Evolutionary conservation across 208 protist genomes (phyloP).

Genomic region (Trypanosoma avium): DNA sequence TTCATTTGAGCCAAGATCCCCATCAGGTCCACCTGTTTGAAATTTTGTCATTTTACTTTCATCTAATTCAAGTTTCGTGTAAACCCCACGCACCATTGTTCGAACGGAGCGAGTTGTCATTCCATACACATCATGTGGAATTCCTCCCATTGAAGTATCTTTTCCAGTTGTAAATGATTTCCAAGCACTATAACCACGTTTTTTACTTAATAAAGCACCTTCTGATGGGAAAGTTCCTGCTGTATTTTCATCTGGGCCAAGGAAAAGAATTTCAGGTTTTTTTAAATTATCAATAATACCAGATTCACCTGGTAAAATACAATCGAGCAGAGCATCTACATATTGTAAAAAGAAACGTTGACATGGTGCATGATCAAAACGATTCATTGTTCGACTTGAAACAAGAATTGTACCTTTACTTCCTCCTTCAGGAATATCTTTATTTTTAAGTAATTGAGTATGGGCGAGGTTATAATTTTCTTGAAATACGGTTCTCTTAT

Average conservation of each 20-base stretch:
- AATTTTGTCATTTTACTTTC: slow-evolving; percentile 92
- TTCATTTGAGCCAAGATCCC: slow-evolving; percentile 96
- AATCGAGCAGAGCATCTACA: slow-evolving; percentile 92
- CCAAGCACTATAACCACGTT: slow-evolving; percentile 88
- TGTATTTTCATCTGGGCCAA: slow-evolving; percentile 96
- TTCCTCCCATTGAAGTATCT: slow-evolving; percentile 88
- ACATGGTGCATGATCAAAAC: slow-evolving; percentile 68
- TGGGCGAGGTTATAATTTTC: slow-evolving; percentile 97
- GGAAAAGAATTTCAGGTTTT: slow-evolving; percentile 93
- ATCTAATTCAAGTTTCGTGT: slow-evolving; percentile 84
- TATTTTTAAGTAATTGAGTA: slow-evolving; percentile 96
- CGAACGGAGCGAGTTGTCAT: slow-evolving; percentile 96
- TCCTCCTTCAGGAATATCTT: slow-evolving; percentile 97
- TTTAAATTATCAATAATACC: slow-evolving; percentile 84
- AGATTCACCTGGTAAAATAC: slow-evolving; percentile 78
- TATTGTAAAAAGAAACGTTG: slow-evolving; percentile 93
- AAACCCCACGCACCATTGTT: slow-evolving; percentile 90
- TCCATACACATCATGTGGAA: slow-evolving; percentile 94
- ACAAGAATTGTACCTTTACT: slow-evolving; percentile 95
- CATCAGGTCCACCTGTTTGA: slow-evolving; percentile 96
- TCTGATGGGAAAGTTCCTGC: slow-evolving; percentile 83
- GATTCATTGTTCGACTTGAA: slow-evolving; percentile 68
- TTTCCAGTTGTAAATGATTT: slow-evolving; percentile 97
- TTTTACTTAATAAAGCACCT: slow-evolving; percentile 79
- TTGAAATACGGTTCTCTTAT: slow-evolving; percentile 92